These are phyloP conservation scores for Quercus phellos DNA, from an alignment of 331 rosid genomes.

Conservation along the genomic window DNA sequence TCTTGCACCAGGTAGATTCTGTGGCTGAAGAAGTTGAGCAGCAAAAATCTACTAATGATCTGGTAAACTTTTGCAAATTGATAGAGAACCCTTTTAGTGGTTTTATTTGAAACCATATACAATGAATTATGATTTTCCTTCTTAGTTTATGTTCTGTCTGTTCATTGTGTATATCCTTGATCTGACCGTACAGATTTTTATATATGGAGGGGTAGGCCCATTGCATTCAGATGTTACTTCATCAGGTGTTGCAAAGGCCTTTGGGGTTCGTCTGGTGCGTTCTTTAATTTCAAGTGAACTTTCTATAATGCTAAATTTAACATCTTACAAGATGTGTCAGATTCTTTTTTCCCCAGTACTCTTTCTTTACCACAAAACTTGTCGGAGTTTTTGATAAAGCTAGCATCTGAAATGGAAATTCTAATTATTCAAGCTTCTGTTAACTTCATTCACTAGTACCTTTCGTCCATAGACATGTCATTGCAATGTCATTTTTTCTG, in stretches of 20 bases:
- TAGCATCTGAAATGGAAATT: slow-evolving; percentile 13
- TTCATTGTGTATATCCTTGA: slow-evolving; percentile 8
- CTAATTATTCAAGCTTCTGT: slow-evolving; percentile 12
- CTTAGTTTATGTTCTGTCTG: slow-evolving; percentile 11
- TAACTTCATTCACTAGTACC: neutral
- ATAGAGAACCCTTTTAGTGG: slow-evolving; percentile 8
- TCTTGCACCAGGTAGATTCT: slow-evolving; percentile 69
- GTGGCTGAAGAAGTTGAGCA: slow-evolving; percentile 89
- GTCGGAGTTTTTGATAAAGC: neutral
- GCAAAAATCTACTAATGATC: slow-evolving; percentile 53
- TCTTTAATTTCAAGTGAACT: slow-evolving; percentile 22
- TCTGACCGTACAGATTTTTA: slow-evolving; percentile 55
- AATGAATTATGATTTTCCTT: neutral
- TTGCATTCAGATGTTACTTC: slow-evolving; percentile 84
- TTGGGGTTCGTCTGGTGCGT: slow-evolving; percentile 89
- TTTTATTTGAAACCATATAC: slow-evolving; percentile 14
- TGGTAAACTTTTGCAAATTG: slow-evolving; percentile 48
- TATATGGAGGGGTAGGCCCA: slow-evolving; percentile 95
- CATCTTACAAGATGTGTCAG: neutral
- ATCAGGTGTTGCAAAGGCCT: slow-evolving; percentile 92
- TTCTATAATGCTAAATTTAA: neutral
- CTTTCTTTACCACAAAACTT: neutral
- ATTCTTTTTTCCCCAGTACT: neutral
- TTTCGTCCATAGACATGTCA: neutral
- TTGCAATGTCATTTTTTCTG: neutral